A percentile compares a stretch with the other conserved stretches of the same genome.
Conservation (phyloP, 2,329 filamentous ascomycete genomes). For the Monilinia polystroma region DNA sequence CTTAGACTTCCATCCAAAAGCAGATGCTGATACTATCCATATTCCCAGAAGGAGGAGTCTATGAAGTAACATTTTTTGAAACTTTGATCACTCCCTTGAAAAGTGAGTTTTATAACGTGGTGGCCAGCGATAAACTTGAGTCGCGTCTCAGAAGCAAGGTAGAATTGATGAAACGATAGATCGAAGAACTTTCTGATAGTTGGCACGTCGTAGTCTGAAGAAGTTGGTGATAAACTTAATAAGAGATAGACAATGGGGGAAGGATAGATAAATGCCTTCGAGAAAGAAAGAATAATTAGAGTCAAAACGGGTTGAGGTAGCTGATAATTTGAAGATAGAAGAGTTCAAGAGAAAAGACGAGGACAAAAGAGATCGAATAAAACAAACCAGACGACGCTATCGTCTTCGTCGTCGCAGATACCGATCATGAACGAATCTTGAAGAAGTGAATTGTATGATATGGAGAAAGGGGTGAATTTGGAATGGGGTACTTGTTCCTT, state of each 20-base stretch:
- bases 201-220: neutral
- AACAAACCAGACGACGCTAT: slow-evolving; percentile 3
- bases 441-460: neutral
- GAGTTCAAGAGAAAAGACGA: slow-evolving; percentile 4
- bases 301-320: neutral
- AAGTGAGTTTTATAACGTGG: neutral
- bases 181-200: neutral
- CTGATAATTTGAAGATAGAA: neutral
- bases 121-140: neutral
- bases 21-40: slow-evolving; percentile 8
- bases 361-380: slow-evolving; percentile 4
- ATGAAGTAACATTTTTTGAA: slow-evolving; percentile 7
- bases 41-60: neutral
- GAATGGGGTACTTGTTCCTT: neutral
- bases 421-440: neutral
- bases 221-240: neutral
- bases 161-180: neutral
- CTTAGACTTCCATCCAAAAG: slow-evolving; percentile 20
- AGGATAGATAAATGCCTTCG: neutral
- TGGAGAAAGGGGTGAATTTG: slow-evolving; percentile 1
- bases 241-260: neutral
- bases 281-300: neutral
- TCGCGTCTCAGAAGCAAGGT: slow-evolving; percentile 6
- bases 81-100: neutral
- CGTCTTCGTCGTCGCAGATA: slow-evolving; percentile 6